These are phyloP conservation scores for Panellus pusillus DNA, from an alignment of 768 basidiomycete genomes.

Conservation along the genomic window DNA sequence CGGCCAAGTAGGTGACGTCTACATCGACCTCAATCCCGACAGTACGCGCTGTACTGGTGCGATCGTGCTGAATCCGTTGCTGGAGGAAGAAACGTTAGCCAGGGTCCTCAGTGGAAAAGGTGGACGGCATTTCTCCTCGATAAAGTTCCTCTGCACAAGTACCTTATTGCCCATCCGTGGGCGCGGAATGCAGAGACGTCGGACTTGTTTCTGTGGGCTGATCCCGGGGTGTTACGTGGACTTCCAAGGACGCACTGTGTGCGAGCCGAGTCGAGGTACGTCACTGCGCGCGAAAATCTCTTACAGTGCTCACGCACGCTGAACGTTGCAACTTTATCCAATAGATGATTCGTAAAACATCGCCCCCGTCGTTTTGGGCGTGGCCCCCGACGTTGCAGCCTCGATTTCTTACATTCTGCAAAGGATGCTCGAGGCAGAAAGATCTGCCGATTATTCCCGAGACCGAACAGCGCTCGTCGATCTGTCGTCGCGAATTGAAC, in stretches of 20 bases:
- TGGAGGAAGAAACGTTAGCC: too few relatives aligned
- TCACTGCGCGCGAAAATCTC: too few relatives aligned
- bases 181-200: conserved; percentile 7
- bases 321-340: too few relatives aligned
- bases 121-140: conserved; percentile 12
- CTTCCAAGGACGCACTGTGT: conserved; percentile 7
- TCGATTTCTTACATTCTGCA: conserved; percentile 12
- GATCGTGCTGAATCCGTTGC: background rate
- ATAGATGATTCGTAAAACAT: conserved; percentile 10
- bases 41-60: conserved; percentile 14
- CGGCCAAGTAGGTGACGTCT: conserved; percentile 27
- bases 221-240: conserved; percentile 14
- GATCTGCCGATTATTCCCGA: too few relatives aligned
- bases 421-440: conserved; percentile 6
- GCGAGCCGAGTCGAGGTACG: background rate
- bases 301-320: too few relatives aligned
- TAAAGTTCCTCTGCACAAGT: conserved; percentile 5
- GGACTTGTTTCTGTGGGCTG: conserved; percentile 15
- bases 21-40: conserved; percentile 21
- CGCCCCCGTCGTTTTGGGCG: background rate
- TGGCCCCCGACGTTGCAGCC: conserved; percentile 5
- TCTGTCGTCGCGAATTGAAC: too few relatives aligned
- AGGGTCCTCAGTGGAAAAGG: background rate
- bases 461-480: too few relatives aligned
- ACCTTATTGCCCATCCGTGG: conserved; percentile 15